Evolutionary conservation across 495 filamentous ascomycete genomes (phyloP).

Genomic region (Immersiella caudata): DNA sequence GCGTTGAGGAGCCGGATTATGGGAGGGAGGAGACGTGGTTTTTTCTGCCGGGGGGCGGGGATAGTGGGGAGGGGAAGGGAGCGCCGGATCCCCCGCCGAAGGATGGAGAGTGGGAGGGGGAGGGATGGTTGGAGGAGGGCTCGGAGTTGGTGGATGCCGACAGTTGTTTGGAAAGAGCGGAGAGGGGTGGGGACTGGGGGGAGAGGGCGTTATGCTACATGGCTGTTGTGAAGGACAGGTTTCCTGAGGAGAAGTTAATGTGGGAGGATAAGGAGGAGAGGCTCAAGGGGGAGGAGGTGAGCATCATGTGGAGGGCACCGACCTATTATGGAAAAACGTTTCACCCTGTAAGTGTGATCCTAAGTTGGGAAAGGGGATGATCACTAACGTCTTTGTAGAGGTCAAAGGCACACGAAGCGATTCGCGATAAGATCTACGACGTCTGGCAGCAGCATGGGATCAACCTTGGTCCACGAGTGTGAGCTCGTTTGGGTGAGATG

Average conservation of each 20-base stretch:
- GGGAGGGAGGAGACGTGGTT: constrained; percentile 49
- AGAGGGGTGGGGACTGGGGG: constrained; percentile 42
- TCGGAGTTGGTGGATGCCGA: constrained; percentile 39
- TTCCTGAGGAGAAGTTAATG: constrained; percentile 34
- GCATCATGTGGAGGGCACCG: constrained; percentile 46
- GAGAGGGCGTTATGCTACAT: constrained; percentile 45
- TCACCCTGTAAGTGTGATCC: constrained; percentile 38
- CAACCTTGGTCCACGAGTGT: background rate
- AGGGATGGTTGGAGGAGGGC: constrained; percentile 14
- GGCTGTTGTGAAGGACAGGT: constrained; percentile 39
- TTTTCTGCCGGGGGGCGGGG: constrained; percentile 47
- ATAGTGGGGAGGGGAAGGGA: constrained; percentile 30
- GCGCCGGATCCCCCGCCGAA: constrained; percentile 8
- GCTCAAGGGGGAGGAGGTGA: constrained; percentile 28
- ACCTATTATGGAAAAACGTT: constrained; percentile 52
- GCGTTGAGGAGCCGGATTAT: constrained; percentile 47
- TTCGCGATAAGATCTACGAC: constrained; percentile 42
- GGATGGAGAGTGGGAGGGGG: constrained; percentile 10
- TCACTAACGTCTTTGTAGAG: constrained; percentile 22
- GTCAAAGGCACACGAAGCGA: constrained; percentile 38
- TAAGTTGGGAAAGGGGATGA: background rate
- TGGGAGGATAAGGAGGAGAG: constrained; percentile 8
- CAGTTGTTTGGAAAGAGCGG: constrained; percentile 34
- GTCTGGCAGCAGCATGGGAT: constrained; percentile 31
- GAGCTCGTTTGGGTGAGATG: background rate